Evolutionary conservation across 768 basidiomycete species (phyloP), one percentile per base, ranked within the genome.

Genomic region (Tremella fuciformis): DNA sequence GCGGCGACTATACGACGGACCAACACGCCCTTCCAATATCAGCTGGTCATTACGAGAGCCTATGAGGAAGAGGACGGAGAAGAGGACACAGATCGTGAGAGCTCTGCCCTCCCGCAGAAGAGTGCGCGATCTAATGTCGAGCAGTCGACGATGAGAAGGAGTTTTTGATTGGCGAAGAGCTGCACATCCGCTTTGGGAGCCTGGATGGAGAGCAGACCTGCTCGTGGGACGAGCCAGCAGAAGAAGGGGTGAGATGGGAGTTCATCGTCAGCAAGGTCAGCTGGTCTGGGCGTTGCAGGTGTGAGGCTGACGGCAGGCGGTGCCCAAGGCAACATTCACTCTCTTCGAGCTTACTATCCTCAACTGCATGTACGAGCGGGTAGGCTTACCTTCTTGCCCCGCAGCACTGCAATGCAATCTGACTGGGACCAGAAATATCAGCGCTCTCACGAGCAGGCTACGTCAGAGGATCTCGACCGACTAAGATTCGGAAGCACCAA

Each of bases 301-400:
- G 8, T 57, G 0, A 37, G 4, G 53, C 62, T 65, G 42, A 66
- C 41, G 6, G n/a, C 8, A 73, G 71, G 47, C 62, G 3, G 91
- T 90, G 47, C 85, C 84, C 51, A 81, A 76, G 52, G 87, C 89
- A 0, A 93, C 90, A 0, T 84, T 86, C 48, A 86, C 84, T 15
- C 88, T 91, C 75, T 96, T 98, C 73, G 92, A 97, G 78, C 86
- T 86, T 22, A 89, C 91, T 78, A 88, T 97, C 82, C 89, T 94
- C 67, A 85, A 89, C 25, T 94, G 94, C 58, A 91, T 98, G 86
- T 98, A 87, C 76, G 96, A 99, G 74, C 64, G 77, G 58, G 77
- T 76, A 48, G 62, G 77, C 68, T 7, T 18, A 21, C 11, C n/a
- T 40, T 8, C 13, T 6, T 15, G 24, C 29, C 6, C 11, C 29